phyloP scores from a whole-genome alignment of 2,329 filamentous ascomycete species.

The Phoma sp. region DNA sequence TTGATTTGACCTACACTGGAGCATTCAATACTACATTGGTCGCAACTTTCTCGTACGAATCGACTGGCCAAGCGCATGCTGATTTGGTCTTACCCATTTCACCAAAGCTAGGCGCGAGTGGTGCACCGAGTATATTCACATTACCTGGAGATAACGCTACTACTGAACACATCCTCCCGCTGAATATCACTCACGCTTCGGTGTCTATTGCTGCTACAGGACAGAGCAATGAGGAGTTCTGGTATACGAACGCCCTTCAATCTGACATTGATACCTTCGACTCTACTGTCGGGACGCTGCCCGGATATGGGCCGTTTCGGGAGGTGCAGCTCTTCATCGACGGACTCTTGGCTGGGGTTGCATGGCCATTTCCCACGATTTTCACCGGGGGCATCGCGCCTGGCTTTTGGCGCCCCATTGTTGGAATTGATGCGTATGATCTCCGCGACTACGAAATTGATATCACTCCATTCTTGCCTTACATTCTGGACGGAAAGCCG shows the following conservation, averaged over 20 bases:
- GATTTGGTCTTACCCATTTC: constrained; percentile 72
- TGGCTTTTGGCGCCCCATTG: constrained; percentile 77
- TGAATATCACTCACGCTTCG: constrained; percentile 70
- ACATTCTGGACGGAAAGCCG: constrained; percentile 67
- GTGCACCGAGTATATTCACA: constrained; percentile 69
- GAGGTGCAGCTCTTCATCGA: constrained; percentile 81
- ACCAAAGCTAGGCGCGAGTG: constrained; percentile 52
- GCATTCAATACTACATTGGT: constrained; percentile 76
- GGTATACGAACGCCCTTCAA: constrained; percentile 79
- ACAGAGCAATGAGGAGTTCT: constrained; percentile 72
- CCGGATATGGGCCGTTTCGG: constrained; percentile 69
- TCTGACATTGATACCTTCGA: constrained; percentile 66
- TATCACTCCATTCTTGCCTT: constrained; percentile 70
- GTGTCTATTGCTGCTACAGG: constrained; percentile 74
- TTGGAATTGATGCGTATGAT: constrained; percentile 80
- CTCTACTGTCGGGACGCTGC: constrained; percentile 59
- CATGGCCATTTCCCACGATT: constrained; percentile 82
- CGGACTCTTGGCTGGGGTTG: constrained; percentile 72
- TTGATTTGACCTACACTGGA: constrained; percentile 74
- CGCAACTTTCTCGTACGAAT: constrained; percentile 70
- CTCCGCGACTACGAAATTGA: constrained; percentile 82
- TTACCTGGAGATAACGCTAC: constrained; percentile 68
- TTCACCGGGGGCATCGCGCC: constrained; percentile 83
- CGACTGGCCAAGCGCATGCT: constrained; percentile 56
- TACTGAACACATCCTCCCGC: constrained; percentile 67